Evolutionary conservation across 2,329 filamentous ascomycete species (phyloP).

Genomic region (Ascochyta clinopodiicola): DNA sequence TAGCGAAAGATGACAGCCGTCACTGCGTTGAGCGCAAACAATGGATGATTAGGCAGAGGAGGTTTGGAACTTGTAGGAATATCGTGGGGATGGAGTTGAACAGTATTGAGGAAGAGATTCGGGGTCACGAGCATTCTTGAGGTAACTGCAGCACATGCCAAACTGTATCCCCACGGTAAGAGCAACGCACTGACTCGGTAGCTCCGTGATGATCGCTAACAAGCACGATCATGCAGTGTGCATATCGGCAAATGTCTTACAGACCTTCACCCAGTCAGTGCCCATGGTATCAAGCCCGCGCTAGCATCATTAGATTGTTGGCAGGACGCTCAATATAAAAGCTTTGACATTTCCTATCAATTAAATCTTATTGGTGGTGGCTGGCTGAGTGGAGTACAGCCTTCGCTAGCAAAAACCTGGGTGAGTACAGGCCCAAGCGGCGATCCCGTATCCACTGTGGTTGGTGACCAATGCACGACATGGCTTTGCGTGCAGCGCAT

Average conservation of each 20-base stretch:
- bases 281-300: conserved; percentile 10
- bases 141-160: background rate
- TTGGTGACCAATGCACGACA: conserved; percentile 4
- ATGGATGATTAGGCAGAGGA: background rate
- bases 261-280: conserved; percentile 9
- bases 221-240: conserved; percentile 22
- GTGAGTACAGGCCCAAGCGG: background rate
- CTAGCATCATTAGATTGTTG: conserved; percentile 10
- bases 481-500: conserved; percentile 5
- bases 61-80: background rate
- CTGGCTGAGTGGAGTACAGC: conserved; percentile 19
- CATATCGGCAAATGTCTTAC: conserved; percentile 21
- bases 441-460: background rate
- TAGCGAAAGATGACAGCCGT: conserved; percentile 17
- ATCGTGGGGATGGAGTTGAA: background rate
- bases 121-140: conserved; percentile 10
- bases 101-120: background rate
- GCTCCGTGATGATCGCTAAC: conserved; percentile 17
- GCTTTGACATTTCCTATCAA: conserved; percentile 14
- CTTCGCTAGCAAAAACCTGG: conserved; percentile 20
- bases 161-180: background rate
- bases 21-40: background rate
- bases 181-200: background rate
- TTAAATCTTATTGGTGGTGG: conserved; percentile 24
- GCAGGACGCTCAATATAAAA: conserved; percentile 11